Conservation (phyloP, 345 rosid genomes). For the Camelina sativa region DNA sequence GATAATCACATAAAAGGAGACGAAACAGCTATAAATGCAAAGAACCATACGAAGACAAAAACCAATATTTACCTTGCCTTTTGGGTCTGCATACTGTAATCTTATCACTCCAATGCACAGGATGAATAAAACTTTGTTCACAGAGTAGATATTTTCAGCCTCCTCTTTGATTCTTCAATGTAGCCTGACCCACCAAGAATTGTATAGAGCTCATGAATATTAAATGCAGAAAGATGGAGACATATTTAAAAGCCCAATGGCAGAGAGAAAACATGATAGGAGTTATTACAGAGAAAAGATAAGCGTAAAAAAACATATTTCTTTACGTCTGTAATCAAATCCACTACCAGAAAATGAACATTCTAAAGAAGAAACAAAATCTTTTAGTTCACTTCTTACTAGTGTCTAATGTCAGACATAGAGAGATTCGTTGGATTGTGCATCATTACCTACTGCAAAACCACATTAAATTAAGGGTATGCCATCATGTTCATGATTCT, state of each 20-base stretch:
- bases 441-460: conserved; percentile 6
- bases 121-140: conserved; percentile 42
- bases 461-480: conserved; percentile 16
- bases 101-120: conserved; percentile 31
- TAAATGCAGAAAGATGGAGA: conserved; percentile 38
- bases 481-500: conserved; percentile 14
- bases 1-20: conserved; percentile 38
- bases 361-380: conserved; percentile 31
- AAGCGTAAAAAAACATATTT: conserved; percentile 14
- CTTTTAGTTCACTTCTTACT: conserved; percentile 21
- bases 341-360: conserved; percentile 29
- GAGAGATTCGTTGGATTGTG: conserved; percentile 14
- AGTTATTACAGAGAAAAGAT: conserved; percentile 33
- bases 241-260: conserved; percentile 32
- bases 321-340: conserved; percentile 22
- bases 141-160: conserved; percentile 35
- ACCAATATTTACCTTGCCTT: conserved; percentile 71
- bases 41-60: conserved; percentile 32
- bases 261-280: conserved; percentile 42
- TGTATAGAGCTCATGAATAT: conserved; percentile 46
- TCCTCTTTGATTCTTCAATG: conserved; percentile 56
- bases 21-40: conserved; percentile 39
- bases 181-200: conserved; percentile 62
- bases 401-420: conserved; percentile 20
- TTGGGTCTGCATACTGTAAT: conserved; percentile 81